Conservation (phyloP, 108 stramenopile species). For the Cyclotella distinguenda region DNA sequence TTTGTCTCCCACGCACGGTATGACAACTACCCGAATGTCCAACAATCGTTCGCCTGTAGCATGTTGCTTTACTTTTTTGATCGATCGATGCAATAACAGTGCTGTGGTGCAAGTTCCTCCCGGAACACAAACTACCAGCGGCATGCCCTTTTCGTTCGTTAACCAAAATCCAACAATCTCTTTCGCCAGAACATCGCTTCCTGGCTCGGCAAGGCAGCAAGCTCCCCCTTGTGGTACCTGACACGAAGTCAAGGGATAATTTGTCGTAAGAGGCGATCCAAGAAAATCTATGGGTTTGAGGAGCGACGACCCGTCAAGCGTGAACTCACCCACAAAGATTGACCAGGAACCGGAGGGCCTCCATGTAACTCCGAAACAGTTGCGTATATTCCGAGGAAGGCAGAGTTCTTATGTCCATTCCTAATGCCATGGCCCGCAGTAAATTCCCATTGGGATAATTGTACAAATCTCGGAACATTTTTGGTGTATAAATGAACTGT, state of each 20-base stretch:
- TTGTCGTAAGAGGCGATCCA: not conserved
- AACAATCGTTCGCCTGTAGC: slow-evolving; percentile 11
- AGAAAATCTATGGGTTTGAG: not conserved
- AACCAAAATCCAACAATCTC: slow-evolving; percentile 69
- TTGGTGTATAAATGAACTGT: slow-evolving; percentile 91
- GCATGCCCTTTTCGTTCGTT: slow-evolving; percentile 52
- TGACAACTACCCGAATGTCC: slow-evolving; percentile 78
- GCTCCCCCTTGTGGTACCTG: slow-evolving; percentile 76
- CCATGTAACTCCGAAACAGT: slow-evolving; percentile 77
- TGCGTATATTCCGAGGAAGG: slow-evolving; percentile 59
- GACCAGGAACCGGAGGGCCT: slow-evolving; percentile 61
- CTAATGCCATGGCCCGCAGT: slow-evolving; percentile 70
- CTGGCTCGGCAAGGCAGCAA: slow-evolving; percentile 50
- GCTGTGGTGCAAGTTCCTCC: slow-evolving; percentile 87
- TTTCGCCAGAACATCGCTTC: slow-evolving; percentile 43
- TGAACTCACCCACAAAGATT: slow-evolving; percentile 60
- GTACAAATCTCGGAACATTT: slow-evolving; percentile 78
- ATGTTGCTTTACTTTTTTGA: slow-evolving; percentile 40
- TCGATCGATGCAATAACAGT: slow-evolving; percentile 58
- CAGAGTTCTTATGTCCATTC: slow-evolving; percentile 84
- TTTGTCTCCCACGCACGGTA: slow-evolving; percentile 85
- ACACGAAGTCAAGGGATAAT: not conserved
- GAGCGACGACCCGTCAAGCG: not conserved
- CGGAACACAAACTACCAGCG: slow-evolving; percentile 69
- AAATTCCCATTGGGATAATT: slow-evolving; percentile 87